Conservation (phyloP, 139 green algal genomes). For the Micromonas pusilla region DNA sequence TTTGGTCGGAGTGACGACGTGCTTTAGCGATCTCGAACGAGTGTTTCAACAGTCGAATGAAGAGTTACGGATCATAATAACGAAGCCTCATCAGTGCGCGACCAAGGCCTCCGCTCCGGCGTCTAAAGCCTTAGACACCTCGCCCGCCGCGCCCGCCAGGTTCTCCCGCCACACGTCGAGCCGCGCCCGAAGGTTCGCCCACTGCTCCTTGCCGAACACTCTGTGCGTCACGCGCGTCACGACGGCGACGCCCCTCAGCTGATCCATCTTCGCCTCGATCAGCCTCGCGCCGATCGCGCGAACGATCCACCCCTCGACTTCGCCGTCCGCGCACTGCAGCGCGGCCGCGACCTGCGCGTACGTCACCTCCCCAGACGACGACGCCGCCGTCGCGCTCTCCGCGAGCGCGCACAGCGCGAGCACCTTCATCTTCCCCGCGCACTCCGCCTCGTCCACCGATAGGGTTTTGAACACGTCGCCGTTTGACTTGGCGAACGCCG, state of each 20-base stretch:
- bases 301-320: slow-evolving; percentile 45
- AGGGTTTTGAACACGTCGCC: slow-evolving; percentile 6
- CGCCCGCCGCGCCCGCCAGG: not conserved
- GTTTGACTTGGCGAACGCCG: slow-evolving; percentile 22
- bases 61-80: too few species aligned
- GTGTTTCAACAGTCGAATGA: too few species aligned
- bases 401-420: slow-evolving; percentile 40
- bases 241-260: slow-evolving; percentile 38
- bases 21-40: not conserved
- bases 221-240: slow-evolving; percentile 33
- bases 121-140: too few species aligned
- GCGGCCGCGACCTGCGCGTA: slow-evolving; percentile 34
- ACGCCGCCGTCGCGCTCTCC: not conserved
- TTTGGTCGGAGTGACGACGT: not conserved
- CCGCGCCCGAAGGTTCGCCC: slow-evolving; percentile 29
- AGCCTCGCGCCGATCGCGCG: slow-evolving; percentile 33
- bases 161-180: slow-evolving; percentile 23
- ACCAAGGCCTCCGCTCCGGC: too few species aligned
- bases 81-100: too few species aligned
- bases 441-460: slow-evolving; percentile 31
- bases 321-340: slow-evolving; percentile 31
- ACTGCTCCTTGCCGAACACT: slow-evolving; percentile 34
- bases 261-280: slow-evolving; percentile 46
- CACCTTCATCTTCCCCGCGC: slow-evolving; percentile 37
- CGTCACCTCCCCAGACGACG: slow-evolving; percentile 26